Evolutionary conservation across 805 yeast genomes (phyloP), one percentile per base, ranked within the genome.

Genomic region (Debaryomyces hansenii): DNA sequence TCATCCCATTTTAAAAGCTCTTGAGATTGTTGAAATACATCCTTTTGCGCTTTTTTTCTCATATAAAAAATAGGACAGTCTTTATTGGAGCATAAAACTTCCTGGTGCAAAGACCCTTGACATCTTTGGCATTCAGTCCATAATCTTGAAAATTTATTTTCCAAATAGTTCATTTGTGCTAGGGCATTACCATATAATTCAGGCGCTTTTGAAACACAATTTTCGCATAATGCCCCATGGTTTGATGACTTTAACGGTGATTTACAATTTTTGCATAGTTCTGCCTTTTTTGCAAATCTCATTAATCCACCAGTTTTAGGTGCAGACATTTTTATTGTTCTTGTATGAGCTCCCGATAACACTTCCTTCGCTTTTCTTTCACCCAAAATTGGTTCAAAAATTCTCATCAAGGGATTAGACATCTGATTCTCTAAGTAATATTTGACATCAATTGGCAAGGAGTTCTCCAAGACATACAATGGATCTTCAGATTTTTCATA

Each of bases 41-140:
- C 95, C 63, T 85, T 87, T 58, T 86, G 92, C 7, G 85, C 87
- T 60, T 86, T 85, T 66, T 82, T 91, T 60, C 99, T 78, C 99
- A 94, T 94, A 64, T 94, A 94, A 60, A 94, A 94, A 32, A 94
- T 94, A 1, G 97, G 97, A 70, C 99, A 94, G 66, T 94, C 98
- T 55, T 91, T 90, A 55, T 92, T 90, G 0, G 96, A 84, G 65
- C 99, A 94, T 20, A 92, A 72, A 3, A 94, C 98, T 56, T 94
- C 98, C 66, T 90, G 97, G 58, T 94, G 97, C 45, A 95, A 70
- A 20, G 94, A 87, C 0, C 98, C 98, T 57, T 95, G 97, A 66
- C 99, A 94, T 48, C 97, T 74, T 69, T 94, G 99, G 64, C 99
- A 95, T 62, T 94, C 96, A 0, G 98, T 92, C 99, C 99, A 94